phyloP scores from a whole-genome alignment of 257 asterid genomes.

The Solanum raphanifolium region DNA sequence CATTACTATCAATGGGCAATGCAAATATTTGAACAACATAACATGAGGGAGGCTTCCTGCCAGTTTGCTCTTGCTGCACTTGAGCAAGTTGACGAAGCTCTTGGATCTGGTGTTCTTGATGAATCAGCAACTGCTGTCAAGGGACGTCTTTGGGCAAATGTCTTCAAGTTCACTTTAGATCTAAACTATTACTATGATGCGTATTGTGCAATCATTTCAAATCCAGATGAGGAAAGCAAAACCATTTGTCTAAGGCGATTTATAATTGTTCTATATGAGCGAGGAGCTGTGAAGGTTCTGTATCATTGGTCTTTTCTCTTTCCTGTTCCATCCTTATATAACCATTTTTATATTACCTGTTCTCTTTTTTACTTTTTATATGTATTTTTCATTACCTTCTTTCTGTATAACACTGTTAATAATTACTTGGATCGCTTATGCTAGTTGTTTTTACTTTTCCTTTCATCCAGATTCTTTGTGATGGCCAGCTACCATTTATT shows the following conservation, averaged over 20 bases:
- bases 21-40: constrained; percentile 90
- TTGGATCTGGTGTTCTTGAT: constrained; percentile 30
- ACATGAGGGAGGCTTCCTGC: constrained; percentile 79
- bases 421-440: not conserved
- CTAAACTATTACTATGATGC: constrained; percentile 71
- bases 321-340: not conserved
- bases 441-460: constrained; percentile 1
- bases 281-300: constrained; percentile 77
- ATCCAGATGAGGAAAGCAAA: constrained; percentile 96
- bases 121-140: constrained; percentile 61
- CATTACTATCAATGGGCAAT: constrained; percentile 93
- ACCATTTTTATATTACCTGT: not conserved
- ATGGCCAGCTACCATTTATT: constrained; percentile 89
- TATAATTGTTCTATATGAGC: constrained; percentile 82
- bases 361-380: not conserved
- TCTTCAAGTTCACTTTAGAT: constrained; percentile 75
- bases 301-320: constrained; percentile 3
- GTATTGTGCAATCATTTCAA: constrained; percentile 84
- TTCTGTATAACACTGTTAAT: constrained; percentile 2
- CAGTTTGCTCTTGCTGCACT: constrained; percentile 86
- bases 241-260: constrained; percentile 85
- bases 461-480: constrained; percentile 68
- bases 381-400: not conserved
- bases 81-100: constrained; percentile 96
- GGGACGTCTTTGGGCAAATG: constrained; percentile 93